Percentiles rank a stretch among this genome's conserved stretches.
Evolutionary conservation across 352 stramenopile genomes (phyloP).

Genomic region (Phytophthora citrophthora): DNA sequence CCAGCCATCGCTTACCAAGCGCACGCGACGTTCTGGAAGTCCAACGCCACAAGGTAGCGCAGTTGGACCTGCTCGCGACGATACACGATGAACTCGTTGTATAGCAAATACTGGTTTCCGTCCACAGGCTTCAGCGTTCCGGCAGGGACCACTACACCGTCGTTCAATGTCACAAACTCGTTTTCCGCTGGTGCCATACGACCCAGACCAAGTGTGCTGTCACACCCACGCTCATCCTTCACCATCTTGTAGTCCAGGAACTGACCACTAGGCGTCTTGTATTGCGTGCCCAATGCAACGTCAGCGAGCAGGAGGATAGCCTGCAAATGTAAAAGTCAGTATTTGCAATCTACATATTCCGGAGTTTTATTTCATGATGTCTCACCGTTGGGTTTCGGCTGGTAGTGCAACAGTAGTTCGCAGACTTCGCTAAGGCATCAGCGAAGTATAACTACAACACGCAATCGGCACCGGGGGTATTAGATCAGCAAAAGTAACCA

Average conservation of each 20-base stretch:
- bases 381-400: conserved; percentile 32
- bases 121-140: conserved; percentile 19
- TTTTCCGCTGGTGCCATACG: conserved; percentile 35
- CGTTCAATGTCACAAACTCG: conserved; percentile 27
- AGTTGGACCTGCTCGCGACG: conserved; percentile 51
- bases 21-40: conserved; percentile 23
- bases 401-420: conserved; percentile 59
- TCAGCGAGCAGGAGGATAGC: conserved; percentile 46
- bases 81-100: conserved; percentile 62
- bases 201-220: conserved; percentile 42
- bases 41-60: conserved; percentile 39
- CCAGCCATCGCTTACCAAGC: too few species aligned
- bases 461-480: too few species aligned
- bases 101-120: conserved; percentile 38
- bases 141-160: conserved; percentile 13
- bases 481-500: too few species aligned
- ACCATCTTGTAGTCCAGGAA: conserved; percentile 38
- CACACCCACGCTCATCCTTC: conserved; percentile 25
- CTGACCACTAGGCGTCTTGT: conserved; percentile 21
- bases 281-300: conserved; percentile 43
- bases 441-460: conserved; percentile 68
- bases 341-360: background rate
- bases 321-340: conserved; percentile 9
- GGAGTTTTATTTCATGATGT: background rate
- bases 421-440: conserved; percentile 59